These are phyloP conservation scores for Chytriomyces confervae DNA, from an alignment of 192 early-diverging fungal species.

Conservation along the genomic window DNA sequence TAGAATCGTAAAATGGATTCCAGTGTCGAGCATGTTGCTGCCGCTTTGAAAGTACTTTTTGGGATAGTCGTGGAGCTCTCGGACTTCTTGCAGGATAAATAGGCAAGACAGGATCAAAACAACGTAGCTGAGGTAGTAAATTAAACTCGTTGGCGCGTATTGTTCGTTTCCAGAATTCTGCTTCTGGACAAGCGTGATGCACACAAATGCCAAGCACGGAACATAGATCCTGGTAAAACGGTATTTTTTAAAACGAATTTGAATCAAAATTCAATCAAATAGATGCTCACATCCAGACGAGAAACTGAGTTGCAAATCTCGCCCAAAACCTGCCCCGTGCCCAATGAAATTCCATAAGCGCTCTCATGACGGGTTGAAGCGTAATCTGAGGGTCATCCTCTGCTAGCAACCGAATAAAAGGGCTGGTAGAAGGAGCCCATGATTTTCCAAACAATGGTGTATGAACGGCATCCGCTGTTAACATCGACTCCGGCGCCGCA, in stretches of 20 bases:
- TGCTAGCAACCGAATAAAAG: constrained; percentile 49
- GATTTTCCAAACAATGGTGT: constrained; percentile 23
- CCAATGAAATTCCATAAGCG: constrained; percentile 58
- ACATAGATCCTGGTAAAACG: constrained; percentile 3
- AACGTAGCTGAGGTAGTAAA: constrained; percentile 30
- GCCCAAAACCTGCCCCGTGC: constrained; percentile 47
- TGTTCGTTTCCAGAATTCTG: neutral
- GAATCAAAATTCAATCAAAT: constrained; percentile 29
- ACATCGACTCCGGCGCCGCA: constrained; percentile 45
- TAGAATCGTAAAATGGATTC: constrained; percentile 41
- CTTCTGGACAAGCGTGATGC: constrained; percentile 18
- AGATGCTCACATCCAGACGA: constrained; percentile 26
- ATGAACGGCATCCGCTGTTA: constrained; percentile 39
- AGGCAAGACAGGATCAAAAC: constrained; percentile 37
- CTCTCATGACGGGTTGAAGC: constrained; percentile 46
- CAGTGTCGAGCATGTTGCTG: constrained; percentile 46
- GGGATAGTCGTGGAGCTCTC: constrained; percentile 46
- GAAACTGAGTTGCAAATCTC: constrained; percentile 44
- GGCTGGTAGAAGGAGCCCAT: constrained; percentile 36
- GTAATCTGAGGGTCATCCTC: constrained; percentile 51
- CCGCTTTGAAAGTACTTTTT: constrained; percentile 42
- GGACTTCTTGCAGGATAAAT: constrained; percentile 47
- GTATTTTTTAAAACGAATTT: constrained; percentile 26
- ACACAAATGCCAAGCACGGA: constrained; percentile 25
- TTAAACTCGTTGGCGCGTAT: neutral